Conservation (phyloP, 257 asterid genomes). For the Nicotiana attenuata region DNA sequence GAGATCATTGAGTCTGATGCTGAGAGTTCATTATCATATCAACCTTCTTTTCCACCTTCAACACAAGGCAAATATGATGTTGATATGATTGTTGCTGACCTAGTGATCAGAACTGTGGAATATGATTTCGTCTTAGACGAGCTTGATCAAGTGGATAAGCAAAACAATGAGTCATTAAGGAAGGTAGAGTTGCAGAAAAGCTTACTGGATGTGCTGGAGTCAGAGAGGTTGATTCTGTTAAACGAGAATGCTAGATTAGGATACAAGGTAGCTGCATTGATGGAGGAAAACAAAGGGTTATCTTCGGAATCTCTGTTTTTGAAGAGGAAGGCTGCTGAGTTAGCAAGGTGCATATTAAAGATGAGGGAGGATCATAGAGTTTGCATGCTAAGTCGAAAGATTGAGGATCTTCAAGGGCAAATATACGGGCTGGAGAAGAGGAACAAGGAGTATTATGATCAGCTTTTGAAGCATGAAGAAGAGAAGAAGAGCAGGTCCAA, state of each 20-base stretch:
- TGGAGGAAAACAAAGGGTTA: conserved; percentile 77
- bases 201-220: conserved; percentile 80
- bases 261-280: conserved; percentile 57
- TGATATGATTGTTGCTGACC: conserved; percentile 59
- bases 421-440: conserved; percentile 75
- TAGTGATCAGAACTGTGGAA: conserved; percentile 66
- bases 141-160: conserved; percentile 44
- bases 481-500: conserved; percentile 30
- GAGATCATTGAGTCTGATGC: conserved; percentile 69
- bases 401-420: conserved; percentile 96
- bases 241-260: conserved; percentile 73
- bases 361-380: conserved; percentile 87
- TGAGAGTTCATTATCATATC: conserved; percentile 70
- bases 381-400: conserved; percentile 67
- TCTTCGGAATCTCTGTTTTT: conserved; percentile 63
- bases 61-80: conserved; percentile 29
- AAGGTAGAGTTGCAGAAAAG: conserved; percentile 84
- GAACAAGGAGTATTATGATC: conserved; percentile 77
- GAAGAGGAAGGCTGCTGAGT: conserved; percentile 89
- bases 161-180: conserved; percentile 49
- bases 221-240: conserved; percentile 76
- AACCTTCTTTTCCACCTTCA: conserved; percentile 19
- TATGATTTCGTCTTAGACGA: conserved; percentile 56
- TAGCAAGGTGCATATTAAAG: conserved; percentile 76
- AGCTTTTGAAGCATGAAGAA: conserved; percentile 47